phyloP scores from a whole-genome alignment of 2,329 filamentous ascomycete species.

The Pyricularia pennisetigena region DNA sequence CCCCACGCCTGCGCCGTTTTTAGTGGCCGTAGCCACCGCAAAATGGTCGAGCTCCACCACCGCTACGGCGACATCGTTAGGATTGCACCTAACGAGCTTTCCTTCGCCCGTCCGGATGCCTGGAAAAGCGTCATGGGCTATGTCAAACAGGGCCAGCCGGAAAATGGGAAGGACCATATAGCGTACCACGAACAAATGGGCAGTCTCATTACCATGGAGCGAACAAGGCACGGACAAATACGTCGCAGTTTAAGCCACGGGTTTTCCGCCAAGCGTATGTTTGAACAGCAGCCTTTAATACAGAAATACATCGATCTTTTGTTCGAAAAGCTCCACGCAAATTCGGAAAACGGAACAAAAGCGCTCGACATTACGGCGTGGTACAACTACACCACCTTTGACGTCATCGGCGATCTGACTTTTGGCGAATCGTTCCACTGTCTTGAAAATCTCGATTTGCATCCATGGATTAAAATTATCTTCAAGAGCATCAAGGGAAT shows the following conservation, averaged over 20 bases:
- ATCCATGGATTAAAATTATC: conserved; percentile 17
- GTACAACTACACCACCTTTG: conserved; percentile 26
- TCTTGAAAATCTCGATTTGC: conserved; percentile 21
- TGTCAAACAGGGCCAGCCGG: not conserved
- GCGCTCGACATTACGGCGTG: conserved; percentile 14
- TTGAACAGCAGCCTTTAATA: conserved; percentile 8
- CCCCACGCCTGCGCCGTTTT: conserved; percentile 9
- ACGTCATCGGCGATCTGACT: conserved; percentile 33
- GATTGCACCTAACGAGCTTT: not conserved
- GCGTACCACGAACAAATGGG: not conserved
- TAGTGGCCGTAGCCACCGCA: conserved; percentile 20
- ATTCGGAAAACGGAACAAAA: conserved; percentile 9
- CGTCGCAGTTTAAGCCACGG: conserved; percentile 6
- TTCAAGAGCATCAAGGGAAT: conserved; percentile 8
- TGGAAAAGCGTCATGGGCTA: conserved; percentile 12
- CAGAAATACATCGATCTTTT: conserved; percentile 8
- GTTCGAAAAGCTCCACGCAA: conserved; percentile 17
- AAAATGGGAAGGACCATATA: conserved; percentile 5
- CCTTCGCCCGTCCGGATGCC: not conserved
- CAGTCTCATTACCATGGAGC: conserved; percentile 4
- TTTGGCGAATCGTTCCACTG: conserved; percentile 33
- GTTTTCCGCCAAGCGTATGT: conserved; percentile 10
- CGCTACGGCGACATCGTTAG: not conserved
- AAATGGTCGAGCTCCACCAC: not conserved
- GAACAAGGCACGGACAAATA: conserved; percentile 3